These are phyloP conservation scores for Colletotrichum viniferum DNA, from an alignment of 2,329 filamentous ascomycete genomes.

Conservation along the genomic window DNA sequence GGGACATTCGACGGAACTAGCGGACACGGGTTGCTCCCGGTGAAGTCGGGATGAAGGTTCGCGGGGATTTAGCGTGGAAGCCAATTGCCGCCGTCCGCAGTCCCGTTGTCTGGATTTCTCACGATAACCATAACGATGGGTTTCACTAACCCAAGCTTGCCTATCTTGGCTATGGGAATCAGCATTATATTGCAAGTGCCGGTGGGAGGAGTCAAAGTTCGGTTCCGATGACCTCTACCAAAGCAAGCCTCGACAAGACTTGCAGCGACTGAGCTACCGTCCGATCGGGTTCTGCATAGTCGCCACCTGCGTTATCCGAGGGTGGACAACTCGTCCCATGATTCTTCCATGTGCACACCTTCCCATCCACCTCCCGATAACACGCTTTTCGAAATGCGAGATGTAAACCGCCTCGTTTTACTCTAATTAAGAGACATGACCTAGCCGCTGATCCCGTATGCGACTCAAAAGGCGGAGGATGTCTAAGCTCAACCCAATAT, in stretches of 20 bases:
- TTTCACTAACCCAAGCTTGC: neutral
- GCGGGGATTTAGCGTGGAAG: neutral
- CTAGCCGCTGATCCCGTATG: neutral
- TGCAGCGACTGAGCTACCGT: neutral
- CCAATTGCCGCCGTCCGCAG: neutral
- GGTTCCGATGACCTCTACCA: neutral
- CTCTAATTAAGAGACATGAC: neutral
- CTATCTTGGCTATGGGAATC: neutral
- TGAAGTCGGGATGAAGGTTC: neutral
- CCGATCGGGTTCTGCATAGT: neutral
- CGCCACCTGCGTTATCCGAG: neutral
- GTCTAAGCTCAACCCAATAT: neutral
- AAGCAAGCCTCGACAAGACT: neutral
- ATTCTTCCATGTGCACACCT: neutral
- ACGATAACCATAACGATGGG: neutral
- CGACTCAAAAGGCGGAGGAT: neutral
- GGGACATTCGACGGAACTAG: neutral
- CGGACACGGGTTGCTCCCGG: neutral
- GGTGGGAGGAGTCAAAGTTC: neutral
- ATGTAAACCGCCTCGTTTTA: neutral
- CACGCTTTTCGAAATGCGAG: neutral
- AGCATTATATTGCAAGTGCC: neutral
- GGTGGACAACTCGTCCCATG: neutral
- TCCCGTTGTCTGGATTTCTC: neutral
- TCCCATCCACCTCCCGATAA: neutral